Evolutionary conservation across 75 land plant genomes (phyloP).

Genomic region (Gnetum montanum): DNA sequence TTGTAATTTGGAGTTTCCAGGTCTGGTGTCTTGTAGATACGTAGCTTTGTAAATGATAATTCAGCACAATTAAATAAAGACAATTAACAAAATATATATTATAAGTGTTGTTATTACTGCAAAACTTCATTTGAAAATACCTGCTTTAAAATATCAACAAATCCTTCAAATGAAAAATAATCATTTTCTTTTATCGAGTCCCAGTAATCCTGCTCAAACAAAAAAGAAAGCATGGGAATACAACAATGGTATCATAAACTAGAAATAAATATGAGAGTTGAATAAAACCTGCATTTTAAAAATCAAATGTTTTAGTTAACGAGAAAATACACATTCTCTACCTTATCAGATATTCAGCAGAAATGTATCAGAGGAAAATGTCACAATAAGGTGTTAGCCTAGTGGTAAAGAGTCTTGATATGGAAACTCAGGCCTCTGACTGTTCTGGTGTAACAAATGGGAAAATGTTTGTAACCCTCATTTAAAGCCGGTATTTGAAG

Average conservation of each 20-base stretch:
- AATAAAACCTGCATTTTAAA: too few relatives aligned
- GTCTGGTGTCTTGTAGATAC: conserved; percentile 77
- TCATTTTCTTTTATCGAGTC: conserved; percentile 92
- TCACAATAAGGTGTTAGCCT: too few relatives aligned
- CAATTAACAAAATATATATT: not conserved
- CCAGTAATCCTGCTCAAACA: conserved; percentile 69
- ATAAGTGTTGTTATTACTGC: not conserved
- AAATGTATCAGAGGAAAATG: too few relatives aligned
- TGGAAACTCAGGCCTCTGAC: too few relatives aligned
- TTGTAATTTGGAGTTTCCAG: conserved; percentile 83
- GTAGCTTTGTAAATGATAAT: conserved; percentile 35
- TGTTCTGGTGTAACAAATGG: too few relatives aligned
- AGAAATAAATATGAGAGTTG: too few relatives aligned
- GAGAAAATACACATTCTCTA: too few relatives aligned
- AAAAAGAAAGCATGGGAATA: not conserved
- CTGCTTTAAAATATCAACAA: conserved; percentile 84
- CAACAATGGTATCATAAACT: not conserved
- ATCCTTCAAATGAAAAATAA: conserved; percentile 83
- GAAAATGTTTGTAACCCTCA: too few relatives aligned
- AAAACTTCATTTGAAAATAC: conserved; percentile 18
- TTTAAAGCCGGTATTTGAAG: too few relatives aligned
- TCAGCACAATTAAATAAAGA: not conserved
- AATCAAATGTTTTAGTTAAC: too few relatives aligned
- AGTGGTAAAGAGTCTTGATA: too few relatives aligned
- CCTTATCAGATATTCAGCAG: too few relatives aligned